Conservation (phyloP, 768 basidiomycete species). For the Macrolepiota fuliginosa region DNA sequence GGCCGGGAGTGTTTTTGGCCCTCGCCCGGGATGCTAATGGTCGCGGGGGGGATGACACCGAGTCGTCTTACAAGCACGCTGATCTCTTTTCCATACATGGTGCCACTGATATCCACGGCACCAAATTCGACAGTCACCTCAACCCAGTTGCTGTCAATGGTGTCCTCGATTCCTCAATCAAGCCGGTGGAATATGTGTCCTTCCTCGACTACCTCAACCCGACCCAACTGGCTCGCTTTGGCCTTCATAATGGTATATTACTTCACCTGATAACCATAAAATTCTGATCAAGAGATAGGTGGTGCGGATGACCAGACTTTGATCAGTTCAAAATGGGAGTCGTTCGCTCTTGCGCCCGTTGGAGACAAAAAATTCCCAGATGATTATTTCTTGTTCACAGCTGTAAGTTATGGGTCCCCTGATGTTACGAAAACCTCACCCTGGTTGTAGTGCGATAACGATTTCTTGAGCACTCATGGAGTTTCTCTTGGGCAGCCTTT, state of each 20-base stretch:
- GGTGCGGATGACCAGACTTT: slow-evolving; percentile 47
- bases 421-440: slow-evolving; percentile 1
- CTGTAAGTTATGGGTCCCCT: slow-evolving; percentile 33
- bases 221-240: slow-evolving; percentile 55
- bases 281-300: slow-evolving; percentile 26
- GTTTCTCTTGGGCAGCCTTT: slow-evolving; percentile 45
- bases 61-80: slow-evolving; percentile 57
- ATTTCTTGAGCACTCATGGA: slow-evolving; percentile 55
- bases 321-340: slow-evolving; percentile 71
- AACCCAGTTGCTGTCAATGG: slow-evolving; percentile 52
- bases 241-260: slow-evolving; percentile 55
- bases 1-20: slow-evolving; percentile 51
- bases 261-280: neutral
- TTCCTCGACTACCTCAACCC: slow-evolving; percentile 58
- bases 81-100: slow-evolving; percentile 55
- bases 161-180: slow-evolving; percentile 41
- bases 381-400: slow-evolving; percentile 68
- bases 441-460: slow-evolving; percentile 50
- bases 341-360: slow-evolving; percentile 55
- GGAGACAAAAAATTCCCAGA: slow-evolving; percentile 49
- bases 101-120: slow-evolving; percentile 62
- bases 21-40: slow-evolving; percentile 62
- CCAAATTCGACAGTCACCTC: slow-evolving; percentile 50
- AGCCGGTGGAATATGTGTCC: slow-evolving; percentile 49
- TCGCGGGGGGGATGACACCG: slow-evolving; percentile 46